Conservation (phyloP, 768 basidiomycete species). For the Rubroboletus pulcherrimus region DNA sequence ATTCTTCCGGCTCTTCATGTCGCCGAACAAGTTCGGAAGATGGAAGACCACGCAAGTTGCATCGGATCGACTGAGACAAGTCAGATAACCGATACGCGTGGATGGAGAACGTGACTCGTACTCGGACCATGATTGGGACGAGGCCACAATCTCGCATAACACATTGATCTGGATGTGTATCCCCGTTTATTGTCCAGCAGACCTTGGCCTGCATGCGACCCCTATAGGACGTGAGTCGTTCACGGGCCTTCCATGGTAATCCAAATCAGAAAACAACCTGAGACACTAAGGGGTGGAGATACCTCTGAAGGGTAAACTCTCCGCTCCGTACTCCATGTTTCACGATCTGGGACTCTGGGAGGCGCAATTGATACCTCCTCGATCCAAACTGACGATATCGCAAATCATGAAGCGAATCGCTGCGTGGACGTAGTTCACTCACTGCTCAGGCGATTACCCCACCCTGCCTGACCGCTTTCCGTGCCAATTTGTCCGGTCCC, state of each 20-base stretch:
- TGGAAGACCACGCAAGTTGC: conserved; percentile 83
- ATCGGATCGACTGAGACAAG: conserved; percentile 70
- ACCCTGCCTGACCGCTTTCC: conserved; percentile 50
- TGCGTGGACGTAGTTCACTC: conserved; percentile 33
- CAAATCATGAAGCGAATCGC: conserved; percentile 3
- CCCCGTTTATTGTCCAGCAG: conserved; percentile 71
- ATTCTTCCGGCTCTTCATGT: conserved; percentile 97
- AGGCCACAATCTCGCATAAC: conserved; percentile 84
- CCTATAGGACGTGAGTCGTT: conserved; percentile 88
- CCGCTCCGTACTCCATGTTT: conserved; percentile 67
- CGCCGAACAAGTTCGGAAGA: conserved; percentile 83
- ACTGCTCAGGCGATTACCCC: conserved; percentile 88
- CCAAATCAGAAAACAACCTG: conserved; percentile 5
- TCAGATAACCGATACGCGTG: background rate
- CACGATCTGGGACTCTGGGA: conserved; percentile 86
- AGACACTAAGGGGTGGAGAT: conserved; percentile 10
- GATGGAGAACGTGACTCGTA: conserved; percentile 39
- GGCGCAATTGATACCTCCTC: conserved; percentile 77
- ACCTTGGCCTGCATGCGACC: conserved; percentile 86
- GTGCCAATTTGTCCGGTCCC: conserved; percentile 52
- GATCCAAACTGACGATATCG: conserved; percentile 72
- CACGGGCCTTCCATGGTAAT: conserved; percentile 64
- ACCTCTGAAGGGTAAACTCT: conserved; percentile 90
- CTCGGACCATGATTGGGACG: conserved; percentile 95
- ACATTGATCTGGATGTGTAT: conserved; percentile 63